These are phyloP conservation scores for Brassica incana DNA, from an alignment of 345 rosid genomes.

Conservation along the genomic window DNA sequence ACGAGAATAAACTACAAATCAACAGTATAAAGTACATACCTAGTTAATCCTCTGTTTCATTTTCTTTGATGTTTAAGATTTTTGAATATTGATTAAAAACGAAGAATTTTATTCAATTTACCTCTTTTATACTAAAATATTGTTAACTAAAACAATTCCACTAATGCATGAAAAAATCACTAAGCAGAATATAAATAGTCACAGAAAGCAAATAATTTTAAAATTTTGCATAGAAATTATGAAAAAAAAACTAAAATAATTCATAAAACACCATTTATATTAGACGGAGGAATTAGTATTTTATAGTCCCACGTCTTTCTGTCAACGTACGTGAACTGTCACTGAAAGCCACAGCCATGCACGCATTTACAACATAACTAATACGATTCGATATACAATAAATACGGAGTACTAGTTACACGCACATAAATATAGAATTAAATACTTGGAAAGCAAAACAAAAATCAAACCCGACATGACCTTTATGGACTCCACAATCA, in stretches of 20 bases:
- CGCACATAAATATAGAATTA: background rate
- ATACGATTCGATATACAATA: background rate
- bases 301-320: background rate
- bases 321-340: background rate
- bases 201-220: too few relatives aligned
- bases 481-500: background rate
- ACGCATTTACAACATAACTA: background rate
- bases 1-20: background rate
- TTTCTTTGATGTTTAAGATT: too few relatives aligned
- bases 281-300: background rate
- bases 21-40: background rate
- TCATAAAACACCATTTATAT: too few relatives aligned
- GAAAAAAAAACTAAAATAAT: too few relatives aligned
- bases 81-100: too few relatives aligned
- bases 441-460: background rate
- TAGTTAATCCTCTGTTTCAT: background rate
- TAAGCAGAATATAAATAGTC: too few relatives aligned
- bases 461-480: background rate
- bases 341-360: background rate
- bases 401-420: background rate
- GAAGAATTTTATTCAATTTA: too few relatives aligned
- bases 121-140: too few relatives aligned
- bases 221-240: too few relatives aligned
- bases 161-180: too few relatives aligned
- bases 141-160: too few relatives aligned